Percentiles rank a stretch among this genome's conserved stretches.
Evolutionary conservation across 441 rosid genomes (phyloP).

Genomic region (Pelargonium fulgidum): DNA sequence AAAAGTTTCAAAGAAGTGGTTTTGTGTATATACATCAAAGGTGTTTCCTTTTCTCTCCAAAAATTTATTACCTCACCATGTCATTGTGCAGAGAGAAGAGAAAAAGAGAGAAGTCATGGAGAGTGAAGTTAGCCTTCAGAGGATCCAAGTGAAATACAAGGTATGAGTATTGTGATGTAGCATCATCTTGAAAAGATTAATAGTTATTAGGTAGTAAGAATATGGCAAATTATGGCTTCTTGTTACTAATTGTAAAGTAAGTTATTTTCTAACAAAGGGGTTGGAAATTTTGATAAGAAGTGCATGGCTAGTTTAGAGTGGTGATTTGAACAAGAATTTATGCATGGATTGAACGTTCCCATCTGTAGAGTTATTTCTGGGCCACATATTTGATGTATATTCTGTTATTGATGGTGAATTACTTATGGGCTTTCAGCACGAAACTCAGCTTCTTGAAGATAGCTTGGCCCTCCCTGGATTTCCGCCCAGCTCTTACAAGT

Average conservation of each 20-base stretch:
- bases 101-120: constrained; percentile 91
- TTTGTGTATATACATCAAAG: not conserved
- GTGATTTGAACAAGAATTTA: not conserved
- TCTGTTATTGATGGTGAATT: not conserved
- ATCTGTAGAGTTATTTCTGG: not conserved
- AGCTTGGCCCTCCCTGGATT: constrained; percentile 63
- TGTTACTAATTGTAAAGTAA: not conserved
- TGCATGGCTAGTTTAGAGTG: not conserved
- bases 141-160: constrained; percentile 86
- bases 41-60: not conserved
- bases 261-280: not conserved
- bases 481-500: constrained; percentile 50
- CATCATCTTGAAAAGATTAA: constrained; percentile 4
- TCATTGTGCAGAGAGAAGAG: constrained; percentile 35
- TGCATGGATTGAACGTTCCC: not conserved
- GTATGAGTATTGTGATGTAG: constrained; percentile 27
- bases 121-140: constrained; percentile 76
- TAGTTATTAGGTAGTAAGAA: not conserved
- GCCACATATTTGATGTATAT: constrained; percentile 8
- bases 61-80: not conserved
- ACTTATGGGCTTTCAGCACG: constrained; percentile 41
- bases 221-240: not conserved
- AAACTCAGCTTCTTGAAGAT: constrained; percentile 75
- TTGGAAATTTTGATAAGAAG: not conserved
- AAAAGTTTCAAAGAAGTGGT: constrained; percentile 16